Evolutionary conservation across 352 stramenopile species (phyloP), one percentile per base, ranked within the genome.

Genomic region (Nannochloropsis limnetica): DNA sequence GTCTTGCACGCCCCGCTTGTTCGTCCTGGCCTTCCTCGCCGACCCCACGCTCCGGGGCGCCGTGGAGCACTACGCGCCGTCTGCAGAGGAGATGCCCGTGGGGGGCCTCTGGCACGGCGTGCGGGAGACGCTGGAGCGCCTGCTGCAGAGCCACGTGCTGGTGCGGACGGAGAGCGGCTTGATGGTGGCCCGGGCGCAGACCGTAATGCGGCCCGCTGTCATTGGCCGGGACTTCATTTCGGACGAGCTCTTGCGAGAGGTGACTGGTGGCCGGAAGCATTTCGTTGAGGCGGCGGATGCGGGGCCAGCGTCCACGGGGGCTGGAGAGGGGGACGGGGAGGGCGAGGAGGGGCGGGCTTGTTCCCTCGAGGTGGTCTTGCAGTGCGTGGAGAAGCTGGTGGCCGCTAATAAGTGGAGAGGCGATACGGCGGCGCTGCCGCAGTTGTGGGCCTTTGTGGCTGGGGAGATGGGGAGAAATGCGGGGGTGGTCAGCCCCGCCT

Each of bases 91-190:
- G 61, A 74, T 74, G 61, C 61, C 61, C 61, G 25, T 11, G 8
- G 61, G 61, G 11, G 61, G 61, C 22, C 61, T 74, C n/a, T 74
- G 61, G 61, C n/a, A 29, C 25, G 61, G 61, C 61, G 3, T 74
- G 61, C 25, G 3, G 61, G 61, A 74, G 20, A 31, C 25, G 61
- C 25, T 74, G 61, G 61, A 74, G 15, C 61, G 20, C 61, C 25
- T 74, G 61, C 61, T 74, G n/a, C 61, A 74, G 25, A 25, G 61
- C 61, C 61, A 74, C 61, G 61, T 74, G 61, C n/a, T 25, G n/a
- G 61, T 74, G 3, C 61, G 61, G 25, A 74, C 61, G 0, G 61
- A 74, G 61, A 74, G 61, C 25, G 61, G 61, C 1, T 28, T 74
- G n/a, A 25, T 74, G 61, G 61, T 74, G n/a, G n/a, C 61, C 20